Evolutionary conservation across 495 filamentous ascomycete genomes (phyloP).

Genomic region (Penicillium steckii): DNA sequence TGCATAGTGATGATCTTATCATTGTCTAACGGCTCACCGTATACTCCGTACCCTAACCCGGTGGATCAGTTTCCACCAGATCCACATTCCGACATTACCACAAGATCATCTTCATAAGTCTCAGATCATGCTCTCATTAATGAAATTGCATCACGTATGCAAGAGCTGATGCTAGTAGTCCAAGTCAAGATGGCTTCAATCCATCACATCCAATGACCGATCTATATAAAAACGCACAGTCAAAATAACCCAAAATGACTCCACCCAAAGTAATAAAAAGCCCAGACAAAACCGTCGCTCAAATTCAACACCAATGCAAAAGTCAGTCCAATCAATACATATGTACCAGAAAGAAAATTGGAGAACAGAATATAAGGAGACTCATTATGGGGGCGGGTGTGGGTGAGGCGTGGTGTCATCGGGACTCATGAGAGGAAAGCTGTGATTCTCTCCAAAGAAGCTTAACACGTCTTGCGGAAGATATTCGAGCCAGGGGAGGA

Average conservation of each 20-base stretch:
- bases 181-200: too few relatives aligned
- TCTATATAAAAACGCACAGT: too few relatives aligned
- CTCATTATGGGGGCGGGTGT: constrained; percentile 19
- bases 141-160: neutral
- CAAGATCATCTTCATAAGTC: too few relatives aligned
- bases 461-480: constrained; percentile 62
- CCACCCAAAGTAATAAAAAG: neutral
- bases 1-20: constrained; percentile 1
- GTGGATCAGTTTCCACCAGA: neutral
- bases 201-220: too few relatives aligned
- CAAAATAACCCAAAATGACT: too few relatives aligned
- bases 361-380: neutral
- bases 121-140: neutral
- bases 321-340: constrained; percentile 13
- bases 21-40: neutral
- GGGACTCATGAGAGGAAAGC: constrained; percentile 36
- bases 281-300: constrained; percentile 10
- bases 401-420: constrained; percentile 27
- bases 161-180: too few relatives aligned
- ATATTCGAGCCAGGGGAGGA: constrained; percentile 69
- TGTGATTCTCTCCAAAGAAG: constrained; percentile 49
- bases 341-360: constrained; percentile 16
- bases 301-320: constrained; percentile 12
- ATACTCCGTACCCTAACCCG: neutral
- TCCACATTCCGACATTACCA: neutral